A percentile compares a stretch with the other conserved stretches of the same genome.
Evolutionary conservation across 1,284 basidiomycete species (phyloP).

Genomic region (Ustilago vetiveriae): DNA sequence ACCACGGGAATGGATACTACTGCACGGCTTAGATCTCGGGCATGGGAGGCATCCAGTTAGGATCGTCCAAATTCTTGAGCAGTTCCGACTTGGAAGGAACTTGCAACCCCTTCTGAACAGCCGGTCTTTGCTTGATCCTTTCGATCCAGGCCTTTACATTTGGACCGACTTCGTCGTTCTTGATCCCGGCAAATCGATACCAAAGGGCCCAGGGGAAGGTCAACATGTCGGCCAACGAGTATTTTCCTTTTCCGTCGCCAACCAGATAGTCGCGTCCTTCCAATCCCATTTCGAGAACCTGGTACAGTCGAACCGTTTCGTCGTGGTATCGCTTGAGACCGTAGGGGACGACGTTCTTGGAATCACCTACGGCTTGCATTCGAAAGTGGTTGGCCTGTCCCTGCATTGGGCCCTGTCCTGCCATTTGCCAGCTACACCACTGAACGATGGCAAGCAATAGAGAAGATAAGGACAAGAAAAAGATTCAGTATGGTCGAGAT

Average conservation of each 20-base stretch:
- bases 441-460: too few relatives aligned
- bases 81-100: constrained; percentile 28
- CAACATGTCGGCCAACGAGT: constrained; percentile 53
- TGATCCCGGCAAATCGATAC: constrained; percentile 33
- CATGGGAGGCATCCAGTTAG: constrained; percentile 48
- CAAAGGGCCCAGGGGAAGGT: constrained; percentile 48
- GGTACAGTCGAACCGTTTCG: constrained; percentile 52
- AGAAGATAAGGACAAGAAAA: background rate
- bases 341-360: constrained; percentile 52
- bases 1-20: too few relatives aligned
- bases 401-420: constrained; percentile 49
- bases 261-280: constrained; percentile 54
- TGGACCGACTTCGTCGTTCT: constrained; percentile 33
- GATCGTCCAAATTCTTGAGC: constrained; percentile 38
- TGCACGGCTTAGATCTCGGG: constrained; percentile 22
- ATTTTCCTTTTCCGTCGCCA: constrained; percentile 54
- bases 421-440: constrained; percentile 14
- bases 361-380: constrained; percentile 43
- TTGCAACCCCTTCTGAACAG: constrained; percentile 30
- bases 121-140: constrained; percentile 32
- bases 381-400: constrained; percentile 56
- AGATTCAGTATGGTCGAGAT: background rate
- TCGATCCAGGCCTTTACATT: constrained; percentile 46
- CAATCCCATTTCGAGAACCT: constrained; percentile 47
- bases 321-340: constrained; percentile 49